These are phyloP conservation scores for Naganishia randhawae DNA, from an alignment of 768 basidiomycete species.

Conservation along the genomic window DNA sequence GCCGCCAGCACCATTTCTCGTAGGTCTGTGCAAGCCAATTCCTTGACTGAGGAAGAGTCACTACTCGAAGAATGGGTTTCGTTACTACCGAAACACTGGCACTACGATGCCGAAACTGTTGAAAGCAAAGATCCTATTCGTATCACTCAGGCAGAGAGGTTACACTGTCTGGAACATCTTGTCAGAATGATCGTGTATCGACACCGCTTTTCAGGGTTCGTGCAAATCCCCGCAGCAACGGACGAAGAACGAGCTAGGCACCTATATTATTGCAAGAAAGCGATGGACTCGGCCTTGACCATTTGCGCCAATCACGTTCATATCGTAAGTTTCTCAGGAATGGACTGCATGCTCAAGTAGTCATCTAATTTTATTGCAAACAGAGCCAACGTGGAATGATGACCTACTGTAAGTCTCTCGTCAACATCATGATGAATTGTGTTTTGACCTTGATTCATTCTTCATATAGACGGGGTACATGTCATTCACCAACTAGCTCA, in stretches of 20 bases:
- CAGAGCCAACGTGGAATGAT: conserved; percentile 69
- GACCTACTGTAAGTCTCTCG: conserved; percentile 85
- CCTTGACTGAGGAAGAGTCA: conserved; percentile 64
- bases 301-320: conserved; percentile 78
- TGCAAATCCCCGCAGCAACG: conserved; percentile 46
- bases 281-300: conserved; percentile 73
- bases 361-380: neutral
- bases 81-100: conserved; percentile 71
- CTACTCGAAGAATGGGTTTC: conserved; percentile 74
- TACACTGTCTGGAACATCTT: conserved; percentile 83
- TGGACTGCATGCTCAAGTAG: neutral
- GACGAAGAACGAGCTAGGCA: conserved; percentile 63
- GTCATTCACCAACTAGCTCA: conserved; percentile 94
- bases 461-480: conserved; percentile 73
- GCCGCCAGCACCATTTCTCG: conserved; percentile 69
- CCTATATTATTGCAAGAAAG: conserved; percentile 54
- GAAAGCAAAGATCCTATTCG: conserved; percentile 80
- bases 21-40: conserved; percentile 43
- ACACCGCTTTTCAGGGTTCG: conserved; percentile 61
- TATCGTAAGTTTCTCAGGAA: conserved; percentile 58
- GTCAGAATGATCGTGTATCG: conserved; percentile 83
- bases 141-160: conserved; percentile 78
- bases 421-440: neutral
- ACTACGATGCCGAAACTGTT: conserved; percentile 73
- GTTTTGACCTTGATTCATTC: neutral